phyloP scores from a whole-genome alignment of 306 rosid genomes.

The Gleditsia sinensis region DNA sequence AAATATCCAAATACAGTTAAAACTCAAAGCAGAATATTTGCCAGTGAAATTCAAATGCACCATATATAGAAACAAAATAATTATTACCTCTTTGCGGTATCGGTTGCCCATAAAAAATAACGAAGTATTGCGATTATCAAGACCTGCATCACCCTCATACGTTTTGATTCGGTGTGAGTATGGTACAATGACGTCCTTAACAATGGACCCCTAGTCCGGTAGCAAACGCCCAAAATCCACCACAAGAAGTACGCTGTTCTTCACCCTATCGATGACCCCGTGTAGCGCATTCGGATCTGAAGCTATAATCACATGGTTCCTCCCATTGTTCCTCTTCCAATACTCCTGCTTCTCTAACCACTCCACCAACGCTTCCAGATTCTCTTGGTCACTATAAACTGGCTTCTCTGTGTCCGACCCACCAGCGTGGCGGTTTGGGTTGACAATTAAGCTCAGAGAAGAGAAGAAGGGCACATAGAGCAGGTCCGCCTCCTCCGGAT shows the following conservation, averaged over 20 bases:
- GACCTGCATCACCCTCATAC: slow-evolving; percentile 53
- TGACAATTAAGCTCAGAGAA: slow-evolving; percentile 74
- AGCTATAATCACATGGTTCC: slow-evolving; percentile 90
- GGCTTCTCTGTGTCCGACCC: slow-evolving; percentile 42
- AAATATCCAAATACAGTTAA: not conserved
- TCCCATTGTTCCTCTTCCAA: slow-evolving; percentile 77
- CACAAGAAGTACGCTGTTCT: slow-evolving; percentile 66
- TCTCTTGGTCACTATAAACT: slow-evolving; percentile 74
- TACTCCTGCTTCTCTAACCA: slow-evolving; percentile 83
- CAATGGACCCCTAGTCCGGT: slow-evolving; percentile 79
- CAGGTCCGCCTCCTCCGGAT: slow-evolving; percentile 88
- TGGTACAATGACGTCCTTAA: slow-evolving; percentile 85
- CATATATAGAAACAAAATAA: not conserved
- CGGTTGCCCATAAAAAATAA: slow-evolving; percentile 95
- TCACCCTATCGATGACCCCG: slow-evolving; percentile 62
- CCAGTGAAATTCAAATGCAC: not conserved
- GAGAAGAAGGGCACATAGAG: slow-evolving; percentile 86
- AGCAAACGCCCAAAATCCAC: slow-evolving; percentile 84
- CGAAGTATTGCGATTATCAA: slow-evolving; percentile 61
- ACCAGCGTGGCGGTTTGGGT: slow-evolving; percentile 45
- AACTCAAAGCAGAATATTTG: not conserved
- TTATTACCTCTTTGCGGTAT: slow-evolving; percentile 80
- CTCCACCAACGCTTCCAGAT: slow-evolving; percentile 71
- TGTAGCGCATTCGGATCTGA: slow-evolving; percentile 91
- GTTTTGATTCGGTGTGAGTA: slow-evolving; percentile 76